Conservation (phyloP, 2,329 filamentous ascomycete species). For the Epichloe amarillans region DNA sequence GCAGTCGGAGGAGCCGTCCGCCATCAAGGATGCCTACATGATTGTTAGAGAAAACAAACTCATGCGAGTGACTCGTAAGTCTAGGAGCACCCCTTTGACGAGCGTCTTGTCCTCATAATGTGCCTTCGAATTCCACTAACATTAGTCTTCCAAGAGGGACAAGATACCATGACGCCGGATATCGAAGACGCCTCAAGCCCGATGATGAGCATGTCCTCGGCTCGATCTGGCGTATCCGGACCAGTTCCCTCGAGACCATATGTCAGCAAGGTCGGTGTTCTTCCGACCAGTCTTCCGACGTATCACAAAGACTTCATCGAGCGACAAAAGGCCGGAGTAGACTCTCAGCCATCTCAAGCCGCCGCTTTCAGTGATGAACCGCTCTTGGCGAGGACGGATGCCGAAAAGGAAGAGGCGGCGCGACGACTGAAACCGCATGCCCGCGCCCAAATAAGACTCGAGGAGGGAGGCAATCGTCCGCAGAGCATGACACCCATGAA, state of each 20-base stretch:
- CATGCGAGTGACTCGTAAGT: constrained; percentile 88
- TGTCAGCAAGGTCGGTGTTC: constrained; percentile 76
- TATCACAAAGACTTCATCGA: constrained; percentile 89
- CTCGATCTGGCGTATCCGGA: constrained; percentile 38
- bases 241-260: constrained; percentile 40
- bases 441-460: constrained; percentile 54
- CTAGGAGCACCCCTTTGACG: not conserved
- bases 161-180: constrained; percentile 21
- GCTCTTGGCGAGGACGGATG: constrained; percentile 42
- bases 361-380: constrained; percentile 34
- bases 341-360: constrained; percentile 28
- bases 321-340: constrained; percentile 43
- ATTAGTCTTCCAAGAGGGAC: constrained; percentile 17
- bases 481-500: constrained; percentile 50
- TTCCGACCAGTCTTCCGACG: constrained; percentile 80
- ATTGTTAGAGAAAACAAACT: constrained; percentile 96
- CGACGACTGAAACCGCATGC: constrained; percentile 78
- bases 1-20: constrained; percentile 82
- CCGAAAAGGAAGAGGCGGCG: constrained; percentile 70
- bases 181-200: constrained; percentile 31
- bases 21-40: constrained; percentile 97
- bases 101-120: not conserved
- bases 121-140: constrained; percentile 2
- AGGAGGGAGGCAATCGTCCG: constrained; percentile 47
- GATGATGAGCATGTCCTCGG: constrained; percentile 40